Conservation (phyloP, 176 grass and related monocot species). For the Carex littledalei region DNA sequence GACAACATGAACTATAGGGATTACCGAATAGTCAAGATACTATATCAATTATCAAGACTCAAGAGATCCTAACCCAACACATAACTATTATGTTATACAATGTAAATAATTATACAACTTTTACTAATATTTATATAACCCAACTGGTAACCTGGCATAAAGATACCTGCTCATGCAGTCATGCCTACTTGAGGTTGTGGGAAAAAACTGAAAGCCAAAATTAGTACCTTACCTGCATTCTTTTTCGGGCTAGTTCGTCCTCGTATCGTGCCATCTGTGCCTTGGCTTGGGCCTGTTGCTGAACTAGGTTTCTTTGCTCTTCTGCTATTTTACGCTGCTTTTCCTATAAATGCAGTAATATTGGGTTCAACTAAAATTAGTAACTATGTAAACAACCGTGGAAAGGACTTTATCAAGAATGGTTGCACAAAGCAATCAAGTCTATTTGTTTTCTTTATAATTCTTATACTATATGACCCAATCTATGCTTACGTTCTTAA, state of each 20-base stretch:
- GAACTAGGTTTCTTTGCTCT: slow-evolving; percentile 53
- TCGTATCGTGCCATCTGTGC: slow-evolving; percentile 78
- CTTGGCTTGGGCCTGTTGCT: slow-evolving; percentile 53
- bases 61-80: not conserved
- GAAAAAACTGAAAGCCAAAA: not conserved
- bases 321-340: slow-evolving; percentile 53
- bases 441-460: not conserved
- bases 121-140: not conserved
- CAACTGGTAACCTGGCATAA: not conserved
- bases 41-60: not conserved
- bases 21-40: not conserved
- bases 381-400: not conserved
- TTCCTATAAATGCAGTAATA: slow-evolving; percentile 40
- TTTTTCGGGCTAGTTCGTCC: slow-evolving; percentile 82
- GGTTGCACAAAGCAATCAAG: not conserved
- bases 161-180: not conserved
- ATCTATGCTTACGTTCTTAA: not conserved
- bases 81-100: not conserved
- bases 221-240: slow-evolving; percentile 48
- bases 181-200: not conserved
- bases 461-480: not conserved
- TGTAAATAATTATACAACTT: not conserved
- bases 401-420: not conserved
- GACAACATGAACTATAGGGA: not conserved
- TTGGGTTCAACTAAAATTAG: not conserved